Conservation (phyloP, 148 eudicot species). For the Vaccinium corymbosum region DNA sequence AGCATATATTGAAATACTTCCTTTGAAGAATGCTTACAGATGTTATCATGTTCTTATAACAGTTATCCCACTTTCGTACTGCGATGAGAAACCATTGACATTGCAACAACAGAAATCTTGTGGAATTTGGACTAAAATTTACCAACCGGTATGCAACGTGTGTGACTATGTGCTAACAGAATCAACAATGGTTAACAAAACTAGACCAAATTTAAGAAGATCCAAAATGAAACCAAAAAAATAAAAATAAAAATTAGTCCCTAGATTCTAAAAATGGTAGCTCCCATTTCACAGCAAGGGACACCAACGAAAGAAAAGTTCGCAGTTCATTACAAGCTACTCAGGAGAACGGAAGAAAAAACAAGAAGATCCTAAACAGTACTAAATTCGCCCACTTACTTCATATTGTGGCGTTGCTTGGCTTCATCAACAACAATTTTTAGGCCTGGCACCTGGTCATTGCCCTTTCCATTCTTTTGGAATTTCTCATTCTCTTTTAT, state of each 20-base stretch:
- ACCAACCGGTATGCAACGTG: neutral
- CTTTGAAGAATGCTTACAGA: neutral
- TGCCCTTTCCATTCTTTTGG: slow-evolving; percentile 55
- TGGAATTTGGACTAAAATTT: neutral
- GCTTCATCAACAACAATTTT: slow-evolving; percentile 74
- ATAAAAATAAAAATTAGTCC: neutral
- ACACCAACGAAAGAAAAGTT: neutral
- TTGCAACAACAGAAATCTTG: neutral
- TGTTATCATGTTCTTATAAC: neutral
- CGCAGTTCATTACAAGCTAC: neutral
- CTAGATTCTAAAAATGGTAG: neutral
- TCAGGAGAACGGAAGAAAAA: neutral
- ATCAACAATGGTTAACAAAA: neutral
- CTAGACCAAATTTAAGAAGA: neutral
- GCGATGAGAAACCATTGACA: neutral
- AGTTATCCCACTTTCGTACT: neutral
- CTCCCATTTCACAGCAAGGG: neutral
- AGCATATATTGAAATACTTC: neutral
- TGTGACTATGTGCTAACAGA: neutral
- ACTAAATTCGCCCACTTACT: slow-evolving; percentile 42
- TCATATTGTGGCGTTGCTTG: slow-evolving; percentile 66
- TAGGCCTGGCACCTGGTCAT: slow-evolving; percentile 60
- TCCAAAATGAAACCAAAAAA: neutral
- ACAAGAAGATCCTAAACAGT: neutral
- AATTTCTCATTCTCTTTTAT: slow-evolving; percentile 86